Percentiles rank a stretch among this genome's conserved stretches.
Conservation (phyloP, 2,329 filamentous ascomycete species). For the Aspergillus candidus region DNA sequence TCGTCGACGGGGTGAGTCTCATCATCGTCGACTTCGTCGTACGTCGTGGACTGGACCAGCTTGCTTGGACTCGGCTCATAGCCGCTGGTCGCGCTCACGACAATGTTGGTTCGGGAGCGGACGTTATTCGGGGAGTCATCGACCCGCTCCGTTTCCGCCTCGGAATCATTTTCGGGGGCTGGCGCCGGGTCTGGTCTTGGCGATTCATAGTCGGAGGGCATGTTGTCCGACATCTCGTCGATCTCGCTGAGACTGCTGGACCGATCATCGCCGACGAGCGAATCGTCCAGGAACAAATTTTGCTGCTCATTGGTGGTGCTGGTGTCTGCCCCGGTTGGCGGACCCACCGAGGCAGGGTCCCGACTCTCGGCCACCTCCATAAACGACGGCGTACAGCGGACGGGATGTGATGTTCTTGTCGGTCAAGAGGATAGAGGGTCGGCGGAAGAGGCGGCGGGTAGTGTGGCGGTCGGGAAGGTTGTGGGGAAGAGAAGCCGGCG, state of each 20-base stretch:
- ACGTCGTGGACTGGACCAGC: constrained; percentile 55
- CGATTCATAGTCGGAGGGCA: constrained; percentile 48
- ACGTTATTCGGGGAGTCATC: constrained; percentile 75
- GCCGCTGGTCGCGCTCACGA: constrained; percentile 50
- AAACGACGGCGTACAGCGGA: constrained; percentile 5
- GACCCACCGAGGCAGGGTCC: constrained; percentile 31
- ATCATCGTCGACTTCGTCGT: constrained; percentile 46
- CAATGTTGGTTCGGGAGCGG: constrained; percentile 54
- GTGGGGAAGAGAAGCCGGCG: constrained; percentile 10
- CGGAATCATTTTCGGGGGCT: constrained; percentile 63
- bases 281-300: constrained; percentile 36
- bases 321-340: constrained; percentile 27
- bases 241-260: constrained; percentile 93
- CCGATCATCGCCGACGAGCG: constrained; percentile 57
- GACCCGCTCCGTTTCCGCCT: constrained; percentile 90
- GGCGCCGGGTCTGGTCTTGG: constrained; percentile 46
- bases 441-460: constrained; percentile 2
- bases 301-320: constrained; percentile 33
- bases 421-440: neutral
- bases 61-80: constrained; percentile 70
- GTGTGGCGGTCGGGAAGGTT: constrained; percentile 14
- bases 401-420: constrained; percentile 3
- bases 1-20: constrained; percentile 41
- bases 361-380: constrained; percentile 39
- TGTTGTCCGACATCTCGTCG: constrained; percentile 70